Evolutionary conservation across 148 eudicot genomes (phyloP), one percentile per base, ranked within the genome.

Genomic region (Nepenthes mirabilis): DNA sequence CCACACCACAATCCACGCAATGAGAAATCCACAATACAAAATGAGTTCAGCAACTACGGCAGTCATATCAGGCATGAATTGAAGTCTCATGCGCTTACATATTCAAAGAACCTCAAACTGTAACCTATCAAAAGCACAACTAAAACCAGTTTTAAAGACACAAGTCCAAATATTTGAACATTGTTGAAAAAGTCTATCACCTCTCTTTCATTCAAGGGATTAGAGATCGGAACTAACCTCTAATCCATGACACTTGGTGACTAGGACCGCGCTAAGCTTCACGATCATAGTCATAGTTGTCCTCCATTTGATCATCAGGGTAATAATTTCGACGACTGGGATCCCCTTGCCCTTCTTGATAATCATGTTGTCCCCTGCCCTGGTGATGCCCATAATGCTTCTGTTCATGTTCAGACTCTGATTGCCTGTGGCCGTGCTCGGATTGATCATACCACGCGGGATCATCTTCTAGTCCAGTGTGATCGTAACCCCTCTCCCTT

Each of bases 221-320:
- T 23, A 23, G 23, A 23, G 23, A 23, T 23, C 43, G 34, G 14
- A 49, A 33, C 56, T 53, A 6, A 9, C 56, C 56, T 6, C 56
- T 14, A 53, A 53, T 47, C 50, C 50, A 47, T 7, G 10, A 47
- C 9, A 12, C 10, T 33, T 43, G 11, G 49, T 54, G 14, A 47
- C 37, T 0, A 1, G 2, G 6, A 55, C 32, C 37, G 47, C 48
- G 33, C 48, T 47, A 65, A 5, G 68, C 71, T 2, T 63, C 82
- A 50, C 67, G 59, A 12, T 75, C 86, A 58, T 70, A 73, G 34
- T 59, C 65, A 57, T 79, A 71, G 43, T 60, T 56, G 55, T 85
- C 84, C 33, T 82, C 84, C 83, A 80, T 74, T 56, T 67, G 81
- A 43, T 74, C 83, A 70, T 73, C 75, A 43, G 72, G 68, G 67